Conservation (phyloP, 139 green algal species). For the Pseudopediastrum boryanum region DNA sequence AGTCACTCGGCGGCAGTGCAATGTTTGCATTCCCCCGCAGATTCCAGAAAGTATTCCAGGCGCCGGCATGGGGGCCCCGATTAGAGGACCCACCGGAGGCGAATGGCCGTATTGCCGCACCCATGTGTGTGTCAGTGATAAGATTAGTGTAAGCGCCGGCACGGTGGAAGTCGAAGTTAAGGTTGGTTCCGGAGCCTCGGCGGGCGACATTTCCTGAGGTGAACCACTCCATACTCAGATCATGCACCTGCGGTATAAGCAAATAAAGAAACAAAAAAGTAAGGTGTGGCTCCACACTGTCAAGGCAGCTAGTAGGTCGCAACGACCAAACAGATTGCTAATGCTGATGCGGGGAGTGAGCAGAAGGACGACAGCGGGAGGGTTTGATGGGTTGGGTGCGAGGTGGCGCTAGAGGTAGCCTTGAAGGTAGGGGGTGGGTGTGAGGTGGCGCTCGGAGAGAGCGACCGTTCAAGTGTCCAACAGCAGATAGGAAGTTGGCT, state of each 20-base stretch:
- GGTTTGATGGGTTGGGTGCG: too few species aligned
- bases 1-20: not conserved
- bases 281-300: too few species aligned
- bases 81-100: not conserved
- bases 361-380: too few species aligned
- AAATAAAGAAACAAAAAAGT: too few species aligned
- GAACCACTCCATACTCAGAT: not conserved
- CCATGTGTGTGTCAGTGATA: not conserved
- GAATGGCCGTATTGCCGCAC: not conserved
- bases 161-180: constrained; percentile 9
- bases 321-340: too few species aligned
- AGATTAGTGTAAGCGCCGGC: not conserved
- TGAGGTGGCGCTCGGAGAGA: too few species aligned
- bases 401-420: too few species aligned
- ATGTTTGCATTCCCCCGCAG: not conserved
- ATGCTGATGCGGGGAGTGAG: too few species aligned
- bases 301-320: too few species aligned
- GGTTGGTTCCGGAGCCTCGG: not conserved
- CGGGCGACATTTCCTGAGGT: not conserved
- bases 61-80: not conserved
- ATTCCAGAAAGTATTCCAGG: constrained; percentile 8
- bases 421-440: too few species aligned
- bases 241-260: constrained; percentile 9
- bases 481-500: too few species aligned
- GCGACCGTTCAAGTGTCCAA: too few species aligned